These are phyloP conservation scores for Theileria equi DNA, from an alignment of 169 alveolate genomes.

Conservation along the genomic window DNA sequence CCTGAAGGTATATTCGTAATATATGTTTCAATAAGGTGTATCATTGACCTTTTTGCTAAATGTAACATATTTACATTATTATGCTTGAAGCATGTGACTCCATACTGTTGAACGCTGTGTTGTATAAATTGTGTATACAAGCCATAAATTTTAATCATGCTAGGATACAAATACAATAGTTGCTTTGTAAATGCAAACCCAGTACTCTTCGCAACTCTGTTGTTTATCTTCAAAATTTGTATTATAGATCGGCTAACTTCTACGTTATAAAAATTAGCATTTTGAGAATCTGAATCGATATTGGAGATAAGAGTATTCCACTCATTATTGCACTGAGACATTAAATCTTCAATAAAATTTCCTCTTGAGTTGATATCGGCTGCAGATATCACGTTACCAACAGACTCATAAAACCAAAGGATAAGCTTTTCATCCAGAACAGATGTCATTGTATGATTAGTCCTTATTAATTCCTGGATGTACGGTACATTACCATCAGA, in stretches of 20 bases:
- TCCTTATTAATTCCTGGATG: slow-evolving; percentile 33
- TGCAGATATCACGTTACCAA: slow-evolving; percentile 61
- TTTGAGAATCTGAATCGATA: slow-evolving; percentile 29
- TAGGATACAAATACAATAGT: slow-evolving; percentile 24
- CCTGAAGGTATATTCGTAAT: slow-evolving; percentile 37
- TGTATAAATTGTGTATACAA: slow-evolving; percentile 47
- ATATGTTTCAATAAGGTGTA: slow-evolving; percentile 74
- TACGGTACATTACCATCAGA: slow-evolving; percentile 13
- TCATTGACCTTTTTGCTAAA: slow-evolving; percentile 68
- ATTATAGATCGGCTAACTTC: slow-evolving; percentile 38
- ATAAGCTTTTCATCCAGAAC: slow-evolving; percentile 69
- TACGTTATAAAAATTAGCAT: slow-evolving; percentile 12
- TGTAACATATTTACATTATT: slow-evolving; percentile 77
- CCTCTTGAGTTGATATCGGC: slow-evolving; percentile 5
- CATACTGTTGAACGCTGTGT: slow-evolving; percentile 33
- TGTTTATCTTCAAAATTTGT: slow-evolving; percentile 44
- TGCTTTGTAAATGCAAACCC: slow-evolving; percentile 59
- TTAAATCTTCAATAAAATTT: slow-evolving; percentile 6
- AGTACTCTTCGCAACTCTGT: slow-evolving; percentile 60
- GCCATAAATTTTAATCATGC: slow-evolving; percentile 38
- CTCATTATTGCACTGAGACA: slow-evolving; percentile 47
- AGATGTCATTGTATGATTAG: slow-evolving; percentile 68
- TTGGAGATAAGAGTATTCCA: slow-evolving; percentile 21
- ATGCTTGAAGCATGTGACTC: slow-evolving; percentile 37
- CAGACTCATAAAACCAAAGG: slow-evolving; percentile 64